phyloP scores from a whole-genome alignment of 1,284 basidiomycete genomes.

The Heterobasidion occidentale region DNA sequence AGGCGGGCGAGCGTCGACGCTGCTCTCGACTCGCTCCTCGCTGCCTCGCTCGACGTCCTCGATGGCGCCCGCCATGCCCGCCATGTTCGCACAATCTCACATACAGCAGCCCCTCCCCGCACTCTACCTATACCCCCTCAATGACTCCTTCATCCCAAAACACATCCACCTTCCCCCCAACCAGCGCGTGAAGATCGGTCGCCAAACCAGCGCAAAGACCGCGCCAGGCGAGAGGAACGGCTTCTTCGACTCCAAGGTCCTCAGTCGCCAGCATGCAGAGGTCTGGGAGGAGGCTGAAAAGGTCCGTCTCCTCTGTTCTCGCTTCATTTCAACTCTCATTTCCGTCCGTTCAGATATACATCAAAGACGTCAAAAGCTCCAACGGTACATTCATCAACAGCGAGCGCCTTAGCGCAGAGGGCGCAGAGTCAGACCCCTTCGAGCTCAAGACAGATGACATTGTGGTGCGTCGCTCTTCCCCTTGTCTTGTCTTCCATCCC shows the following conservation, averaged over 20 bases:
- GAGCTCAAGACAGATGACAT: slow-evolving; percentile 95
- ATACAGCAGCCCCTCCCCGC: slow-evolving; percentile 43
- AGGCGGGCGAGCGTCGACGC: neutral
- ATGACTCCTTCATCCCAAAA: slow-evolving; percentile 95
- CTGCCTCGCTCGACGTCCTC: neutral
- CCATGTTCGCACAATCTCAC: neutral
- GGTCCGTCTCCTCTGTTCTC: slow-evolving; percentile 35
- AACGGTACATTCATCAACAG: slow-evolving; percentile 99
- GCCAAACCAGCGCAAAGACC: slow-evolving; percentile 96
- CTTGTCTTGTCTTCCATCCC: neutral
- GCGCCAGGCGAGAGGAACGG: slow-evolving; percentile 93
- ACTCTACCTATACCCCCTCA: slow-evolving; percentile 91
- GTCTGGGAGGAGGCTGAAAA: slow-evolving; percentile 92
- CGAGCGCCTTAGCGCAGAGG: slow-evolving; percentile 85
- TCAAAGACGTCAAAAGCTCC: slow-evolving; percentile 97
- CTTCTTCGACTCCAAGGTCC: slow-evolving; percentile 96
- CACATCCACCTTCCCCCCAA: slow-evolving; percentile 80
- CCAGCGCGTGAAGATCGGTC: slow-evolving; percentile 88
- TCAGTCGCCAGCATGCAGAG: slow-evolving; percentile 94
- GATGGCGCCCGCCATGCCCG: slow-evolving; percentile 3
- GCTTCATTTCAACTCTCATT: slow-evolving; percentile 6
- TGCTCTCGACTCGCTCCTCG: neutral
- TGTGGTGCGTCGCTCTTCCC: slow-evolving; percentile 43
- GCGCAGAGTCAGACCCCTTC: slow-evolving; percentile 87
- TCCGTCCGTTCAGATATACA: slow-evolving; percentile 66